A percentile compares a stretch with the other conserved stretches of the same genome.
Conservation (phyloP, 768 basidiomycete species). For the Naganishia friedmannii region DNA sequence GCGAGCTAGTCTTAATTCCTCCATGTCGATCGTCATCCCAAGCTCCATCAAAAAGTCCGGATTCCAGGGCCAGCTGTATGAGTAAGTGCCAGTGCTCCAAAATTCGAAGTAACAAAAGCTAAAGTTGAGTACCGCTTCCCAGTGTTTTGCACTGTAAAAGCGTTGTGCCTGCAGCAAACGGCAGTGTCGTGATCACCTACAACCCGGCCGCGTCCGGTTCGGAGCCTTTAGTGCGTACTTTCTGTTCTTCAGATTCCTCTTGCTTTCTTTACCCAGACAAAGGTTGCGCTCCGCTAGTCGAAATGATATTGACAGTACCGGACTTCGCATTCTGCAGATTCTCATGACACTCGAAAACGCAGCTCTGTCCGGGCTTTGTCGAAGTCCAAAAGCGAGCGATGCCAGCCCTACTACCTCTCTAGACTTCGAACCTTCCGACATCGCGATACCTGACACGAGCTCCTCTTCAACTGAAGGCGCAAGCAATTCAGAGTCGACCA, state of each 20-base stretch:
- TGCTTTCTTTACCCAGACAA: too few species aligned
- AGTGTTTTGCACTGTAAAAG: conserved; percentile 45
- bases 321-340: conserved; percentile 26
- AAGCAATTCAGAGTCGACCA: too few species aligned
- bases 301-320: neutral
- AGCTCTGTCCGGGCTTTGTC: conserved; percentile 34
- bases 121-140: neutral
- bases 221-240: conserved; percentile 45
- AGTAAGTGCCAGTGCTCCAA: conserved; percentile 28
- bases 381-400: neutral
- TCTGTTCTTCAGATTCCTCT: too few species aligned
- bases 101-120: neutral
- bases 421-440: too few species aligned
- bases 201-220: conserved; percentile 44
- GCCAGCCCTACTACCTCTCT: too few species aligned
- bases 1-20: neutral
- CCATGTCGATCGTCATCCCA: conserved; percentile 34
- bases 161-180: conserved; percentile 39
- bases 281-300: neutral
- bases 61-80: conserved; percentile 44
- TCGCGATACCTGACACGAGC: too few species aligned
- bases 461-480: too few species aligned
- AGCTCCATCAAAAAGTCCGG: conserved; percentile 40
- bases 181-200: conserved; percentile 43
- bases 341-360: conserved; percentile 38